These are phyloP conservation scores for Trichoderma gamsii DNA, from an alignment of 495 filamentous ascomycete genomes.

Conservation along the genomic window DNA sequence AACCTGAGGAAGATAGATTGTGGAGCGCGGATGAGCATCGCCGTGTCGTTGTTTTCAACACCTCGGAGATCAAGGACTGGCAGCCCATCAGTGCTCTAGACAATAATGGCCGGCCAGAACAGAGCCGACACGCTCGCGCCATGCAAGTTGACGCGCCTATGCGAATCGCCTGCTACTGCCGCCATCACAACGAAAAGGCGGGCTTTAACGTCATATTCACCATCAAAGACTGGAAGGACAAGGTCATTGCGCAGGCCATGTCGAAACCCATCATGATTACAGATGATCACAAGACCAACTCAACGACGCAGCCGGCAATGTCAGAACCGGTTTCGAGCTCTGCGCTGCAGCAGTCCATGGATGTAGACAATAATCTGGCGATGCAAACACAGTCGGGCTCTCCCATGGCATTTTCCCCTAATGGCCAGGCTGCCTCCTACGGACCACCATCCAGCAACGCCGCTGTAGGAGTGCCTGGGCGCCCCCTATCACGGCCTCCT, in stretches of 20 bases:
- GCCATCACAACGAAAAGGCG: slow-evolving; percentile 84
- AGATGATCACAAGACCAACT: slow-evolving; percentile 82
- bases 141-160: slow-evolving; percentile 78
- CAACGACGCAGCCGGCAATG: not conserved
- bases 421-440: not conserved
- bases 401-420: not conserved
- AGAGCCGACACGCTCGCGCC: slow-evolving; percentile 41
- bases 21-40: slow-evolving; percentile 73
- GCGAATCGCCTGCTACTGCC: slow-evolving; percentile 96
- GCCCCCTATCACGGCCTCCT: slow-evolving; percentile 62
- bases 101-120: slow-evolving; percentile 23
- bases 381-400: not conserved
- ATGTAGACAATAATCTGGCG: too few relatives aligned
- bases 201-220: slow-evolving; percentile 95
- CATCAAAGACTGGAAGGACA: slow-evolving; percentile 68
- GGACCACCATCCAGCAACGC: not conserved
- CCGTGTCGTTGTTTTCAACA: slow-evolving; percentile 89
- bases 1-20: slow-evolving; percentile 68
- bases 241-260: slow-evolving; percentile 75
- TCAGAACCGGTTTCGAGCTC: not conserved
- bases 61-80: slow-evolving; percentile 85
- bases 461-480: slow-evolving; percentile 47
- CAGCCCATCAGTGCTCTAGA: slow-evolving; percentile 41
- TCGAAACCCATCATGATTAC: slow-evolving; percentile 89
- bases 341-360: slow-evolving; percentile 30